Evolutionary conservation across 345 rosid species (phyloP), one percentile per base, ranked within the genome.

Genomic region (Sisymbrium irio): DNA sequence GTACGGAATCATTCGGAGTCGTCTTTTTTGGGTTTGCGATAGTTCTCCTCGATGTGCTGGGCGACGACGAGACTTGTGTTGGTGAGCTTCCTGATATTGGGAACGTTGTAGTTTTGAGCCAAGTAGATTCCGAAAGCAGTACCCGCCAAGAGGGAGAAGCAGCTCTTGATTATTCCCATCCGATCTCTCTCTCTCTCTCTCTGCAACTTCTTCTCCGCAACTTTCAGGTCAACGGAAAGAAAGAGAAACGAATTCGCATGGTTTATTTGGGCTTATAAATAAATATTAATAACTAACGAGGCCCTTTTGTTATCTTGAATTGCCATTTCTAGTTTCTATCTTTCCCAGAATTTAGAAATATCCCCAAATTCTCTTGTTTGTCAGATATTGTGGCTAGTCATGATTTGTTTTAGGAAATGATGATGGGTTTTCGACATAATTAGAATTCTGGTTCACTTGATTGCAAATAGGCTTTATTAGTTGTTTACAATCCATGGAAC

Each of bases 101-200:
- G 97, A 1, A 89, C 90, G 81, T 77, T 66, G 86, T 87, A 86
- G 84, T 89, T 91, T 71, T 91, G 91, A 3, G 91, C 91, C 18
- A 84, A 10, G 79, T 85, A 87, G 33, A 86, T 72, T 6, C 97
- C 97, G 33, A 85, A 77, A 36, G 72, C 73, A 10, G 93, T 65
- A 8, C 91, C 89, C 1, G 30, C 6, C 15, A 85, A 53, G 78
- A 89, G 82, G 10, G 83, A 77, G 81, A 89, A 86, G 58, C 80
- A 63, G 80, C 86, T 81, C 67, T 77, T 80, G 20, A 91, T 54
- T 32, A 89, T 69, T 12, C 91, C 96, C 97, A 91, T 91, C 86
- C 87, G 42, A 39, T 87, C 87, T 41, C 40, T 83, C 83, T 32
- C 12, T 46, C 6, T n/a, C 28, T 14, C n/a, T 37, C 37, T 73